These are phyloP conservation scores for Phytophthora fragariaefolia DNA, from an alignment of 352 stramenopile genomes.

Conservation along the genomic window DNA sequence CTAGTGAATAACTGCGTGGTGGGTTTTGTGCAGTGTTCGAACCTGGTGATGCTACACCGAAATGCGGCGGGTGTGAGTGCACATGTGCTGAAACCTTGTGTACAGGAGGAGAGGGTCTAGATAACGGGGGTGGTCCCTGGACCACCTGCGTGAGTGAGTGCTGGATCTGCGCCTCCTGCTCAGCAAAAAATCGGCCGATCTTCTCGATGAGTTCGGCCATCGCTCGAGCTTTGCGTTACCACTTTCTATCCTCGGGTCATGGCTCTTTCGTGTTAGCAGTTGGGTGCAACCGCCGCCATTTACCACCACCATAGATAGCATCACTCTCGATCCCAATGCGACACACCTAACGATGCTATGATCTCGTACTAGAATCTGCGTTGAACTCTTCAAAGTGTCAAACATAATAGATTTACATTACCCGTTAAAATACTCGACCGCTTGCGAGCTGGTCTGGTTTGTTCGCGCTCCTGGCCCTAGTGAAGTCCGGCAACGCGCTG, in stretches of 20 bases:
- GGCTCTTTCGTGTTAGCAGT: too few relatives aligned
- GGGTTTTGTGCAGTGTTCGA: slow-evolving; percentile 2
- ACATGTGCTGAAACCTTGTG: slow-evolving; percentile 12
- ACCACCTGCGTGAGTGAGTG: slow-evolving; percentile 37
- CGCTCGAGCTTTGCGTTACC: slow-evolving; percentile 2
- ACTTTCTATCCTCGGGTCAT: background rate
- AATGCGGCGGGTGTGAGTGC: background rate
- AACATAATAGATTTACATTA: slow-evolving; percentile 1
- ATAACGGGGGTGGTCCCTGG: background rate
- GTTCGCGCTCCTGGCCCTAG: background rate
- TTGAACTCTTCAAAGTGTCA: too few relatives aligned
- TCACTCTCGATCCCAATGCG: background rate
- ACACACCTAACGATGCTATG: too few relatives aligned
- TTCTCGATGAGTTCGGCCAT: slow-evolving; percentile 74
- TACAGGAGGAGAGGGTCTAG: slow-evolving; percentile 5
- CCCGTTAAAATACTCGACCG: background rate
- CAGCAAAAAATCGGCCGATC: slow-evolving; percentile 73
- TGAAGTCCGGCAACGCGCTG: slow-evolving; percentile 41
- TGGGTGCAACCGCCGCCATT: background rate
- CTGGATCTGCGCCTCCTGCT: slow-evolving; percentile 68
- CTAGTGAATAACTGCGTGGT: slow-evolving; percentile 25
- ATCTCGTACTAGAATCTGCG: too few relatives aligned
- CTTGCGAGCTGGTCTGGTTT: background rate
- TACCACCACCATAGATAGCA: background rate
- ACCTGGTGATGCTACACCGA: background rate